Percentiles rank a stretch among this genome's conserved stretches.
Conservation (phyloP, 2,329 filamentous ascomycete species). For the Geosmithia morbida region DNA sequence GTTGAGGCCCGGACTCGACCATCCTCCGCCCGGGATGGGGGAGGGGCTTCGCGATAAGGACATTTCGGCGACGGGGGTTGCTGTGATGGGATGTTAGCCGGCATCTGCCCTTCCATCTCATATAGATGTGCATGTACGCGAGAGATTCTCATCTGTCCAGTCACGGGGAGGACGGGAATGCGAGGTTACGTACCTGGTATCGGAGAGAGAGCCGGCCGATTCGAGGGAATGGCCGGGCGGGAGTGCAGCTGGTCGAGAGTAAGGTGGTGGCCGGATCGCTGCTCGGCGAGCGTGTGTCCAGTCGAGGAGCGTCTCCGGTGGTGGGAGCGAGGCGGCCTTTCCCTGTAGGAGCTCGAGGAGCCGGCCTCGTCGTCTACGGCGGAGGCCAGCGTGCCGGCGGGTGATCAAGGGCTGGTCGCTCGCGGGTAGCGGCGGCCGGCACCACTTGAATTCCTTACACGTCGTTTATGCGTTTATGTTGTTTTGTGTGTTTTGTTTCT, state of each 20-base stretch:
- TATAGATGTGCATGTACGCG: too few relatives aligned
- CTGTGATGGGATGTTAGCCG: constrained; percentile 14
- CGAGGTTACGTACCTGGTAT: constrained; percentile 37
- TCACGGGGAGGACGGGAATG: too few relatives aligned
- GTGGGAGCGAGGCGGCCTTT: constrained; percentile 30
- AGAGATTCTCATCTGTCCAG: not conserved
- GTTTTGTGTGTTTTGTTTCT: not conserved
- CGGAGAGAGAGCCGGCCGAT: constrained; percentile 26
- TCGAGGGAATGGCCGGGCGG: constrained; percentile 6
- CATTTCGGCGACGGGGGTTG: constrained; percentile 51
- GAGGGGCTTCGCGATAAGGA: constrained; percentile 79
- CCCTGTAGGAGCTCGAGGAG: constrained; percentile 39
- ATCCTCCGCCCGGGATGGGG: constrained; percentile 70
- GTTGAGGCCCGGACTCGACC: constrained; percentile 70
- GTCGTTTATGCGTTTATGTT: not conserved
- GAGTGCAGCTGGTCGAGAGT: constrained; percentile 11
- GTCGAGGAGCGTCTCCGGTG: constrained; percentile 33
- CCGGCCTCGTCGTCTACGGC: constrained; percentile 25
- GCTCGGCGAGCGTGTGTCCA: constrained; percentile 17
- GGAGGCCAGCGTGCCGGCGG: constrained; percentile 32
- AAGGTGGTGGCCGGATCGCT: constrained; percentile 14
- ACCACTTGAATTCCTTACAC: not conserved
- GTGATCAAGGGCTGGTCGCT: constrained; percentile 7
- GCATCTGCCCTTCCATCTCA: not conserved
- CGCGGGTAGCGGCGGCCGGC: not conserved